Percentiles rank a stretch among this genome's conserved stretches.
These are phyloP conservation scores for Pseudoperonospora humuli DNA, from an alignment of 352 stramenopile species.

Conservation along the genomic window DNA sequence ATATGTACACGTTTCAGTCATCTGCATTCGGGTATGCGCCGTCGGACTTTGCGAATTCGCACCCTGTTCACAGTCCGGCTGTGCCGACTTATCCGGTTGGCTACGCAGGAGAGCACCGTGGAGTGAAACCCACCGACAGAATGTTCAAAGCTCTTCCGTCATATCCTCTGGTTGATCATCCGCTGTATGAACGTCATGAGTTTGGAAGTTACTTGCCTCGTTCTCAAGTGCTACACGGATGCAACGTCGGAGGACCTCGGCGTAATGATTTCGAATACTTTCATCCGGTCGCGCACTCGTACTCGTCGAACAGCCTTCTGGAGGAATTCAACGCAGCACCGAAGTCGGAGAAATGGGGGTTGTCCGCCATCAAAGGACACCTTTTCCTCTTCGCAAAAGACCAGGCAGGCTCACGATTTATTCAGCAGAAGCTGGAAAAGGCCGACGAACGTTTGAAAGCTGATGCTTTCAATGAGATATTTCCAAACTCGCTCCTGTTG, in stretches of 20 bases:
- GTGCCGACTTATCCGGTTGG: conserved; percentile 8
- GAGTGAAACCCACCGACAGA: conserved; percentile 16
- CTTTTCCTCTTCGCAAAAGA: conserved; percentile 83
- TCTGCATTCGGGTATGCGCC: conserved; percentile 21
- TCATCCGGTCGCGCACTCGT: conserved; percentile 52
- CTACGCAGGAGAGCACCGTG: conserved; percentile 17
- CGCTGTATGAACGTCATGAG: conserved; percentile 17
- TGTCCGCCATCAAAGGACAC: conserved; percentile 75
- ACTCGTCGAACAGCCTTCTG: conserved; percentile 62
- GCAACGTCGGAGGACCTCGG: conserved; percentile 21
- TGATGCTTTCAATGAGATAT: conserved; percentile 80
- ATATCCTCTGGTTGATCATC: conserved; percentile 19
- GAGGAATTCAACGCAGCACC: conserved; percentile 69
- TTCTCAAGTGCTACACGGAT: conserved; percentile 24
- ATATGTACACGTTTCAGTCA: conserved; percentile 15
- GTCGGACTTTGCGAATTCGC: conserved; percentile 17
- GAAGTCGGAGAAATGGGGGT: conserved; percentile 77
- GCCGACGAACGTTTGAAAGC: conserved; percentile 62
- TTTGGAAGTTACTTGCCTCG: conserved; percentile 20
- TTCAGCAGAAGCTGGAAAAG: conserved; percentile 85
- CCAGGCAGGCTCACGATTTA: conserved; percentile 78
- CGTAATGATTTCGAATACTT: conserved; percentile 34
- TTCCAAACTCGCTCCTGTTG: conserved; percentile 60
- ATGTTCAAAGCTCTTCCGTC: conserved; percentile 17
- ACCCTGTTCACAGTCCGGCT: conserved; percentile 8